Base-by-base conservation (phyloP, 495 filamentous ascomycete species). In the Trichoderma asperelloides region DNA sequence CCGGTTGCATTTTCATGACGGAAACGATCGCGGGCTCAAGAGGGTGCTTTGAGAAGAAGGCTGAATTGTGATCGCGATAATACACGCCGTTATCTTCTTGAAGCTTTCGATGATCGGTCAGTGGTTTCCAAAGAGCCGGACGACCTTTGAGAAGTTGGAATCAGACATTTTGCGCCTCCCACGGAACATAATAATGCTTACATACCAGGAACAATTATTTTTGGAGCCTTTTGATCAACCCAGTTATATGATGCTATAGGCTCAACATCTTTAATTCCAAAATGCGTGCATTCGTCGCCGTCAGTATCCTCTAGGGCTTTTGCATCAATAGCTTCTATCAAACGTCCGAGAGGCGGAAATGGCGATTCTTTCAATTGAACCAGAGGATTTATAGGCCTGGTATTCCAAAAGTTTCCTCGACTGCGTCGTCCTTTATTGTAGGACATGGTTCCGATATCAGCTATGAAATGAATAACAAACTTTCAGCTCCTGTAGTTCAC, bases 1-100 rank as follows among this genome's bases (percentile, higher is more conserved):
- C 66, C 7, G 74, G 73, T 27, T 67, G 57, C 45, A 73, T 49
- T 11, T 69, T 66, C 8, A 80, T 65, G 7, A 68, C 62, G 18
- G 78, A 71, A 0, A 75, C 39, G 6, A 91, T 78, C 5, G 82
- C 80, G 2, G 89, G 87, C 69, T 88, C 83, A 13, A 86, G 73
- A 0, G 87, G 87, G 68, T 87, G 78, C 0, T 69, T 68, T 9
- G 86, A 80, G 69, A 80, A 86, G 2, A 76, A 77, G 7, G 86
- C 86, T 16, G 86, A 81, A 71, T 91, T 91, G 15, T 74, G 73
- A 74, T 92, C 89, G 9, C 87, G 85, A 69, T 81, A 85, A 68
- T 83, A 87, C 4, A 71, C 63, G 2, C 83, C 86, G 28, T 41
- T 73, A 68, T 91, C 88, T 65, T 80, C 72, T 2, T 71, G 69